phyloP scores from a whole-genome alignment of 2,329 filamentous ascomycete genomes.

The Cladosporium velox region DNA sequence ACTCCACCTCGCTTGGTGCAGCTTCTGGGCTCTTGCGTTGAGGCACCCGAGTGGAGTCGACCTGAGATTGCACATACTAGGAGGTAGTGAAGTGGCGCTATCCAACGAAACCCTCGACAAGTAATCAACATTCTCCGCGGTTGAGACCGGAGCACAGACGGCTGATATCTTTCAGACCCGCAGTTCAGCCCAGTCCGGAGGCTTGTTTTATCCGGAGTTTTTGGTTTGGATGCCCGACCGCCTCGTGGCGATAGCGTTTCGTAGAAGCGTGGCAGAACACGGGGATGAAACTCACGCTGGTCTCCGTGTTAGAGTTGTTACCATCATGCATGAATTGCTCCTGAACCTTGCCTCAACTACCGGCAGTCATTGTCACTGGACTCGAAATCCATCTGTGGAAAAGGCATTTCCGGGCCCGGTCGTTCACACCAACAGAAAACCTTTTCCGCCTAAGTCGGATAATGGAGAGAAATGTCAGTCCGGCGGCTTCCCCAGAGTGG shows the following conservation, averaged over 20 bases:
- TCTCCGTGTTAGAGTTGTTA: neutral
- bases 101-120: neutral
- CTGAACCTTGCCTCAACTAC: neutral
- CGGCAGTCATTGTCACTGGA: neutral
- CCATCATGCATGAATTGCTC: neutral
- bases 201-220: constrained; percentile 4
- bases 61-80: neutral
- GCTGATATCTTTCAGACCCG: neutral
- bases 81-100: neutral
- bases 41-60: neutral
- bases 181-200: neutral
- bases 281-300: neutral
- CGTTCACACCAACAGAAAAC: neutral
- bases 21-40: neutral
- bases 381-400: neutral
- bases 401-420: neutral
- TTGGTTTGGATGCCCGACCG: neutral
- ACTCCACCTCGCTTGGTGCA: neutral
- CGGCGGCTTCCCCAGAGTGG: constrained; percentile 4
- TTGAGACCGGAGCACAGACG: constrained; percentile 9
- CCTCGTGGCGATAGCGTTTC: neutral
- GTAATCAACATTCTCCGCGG: neutral
- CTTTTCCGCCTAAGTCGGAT: neutral
- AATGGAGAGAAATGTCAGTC: neutral
- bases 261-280: neutral